phyloP scores from a whole-genome alignment of 2,329 filamentous ascomycete species.

The Westerdykella aurantiaca region DNA sequence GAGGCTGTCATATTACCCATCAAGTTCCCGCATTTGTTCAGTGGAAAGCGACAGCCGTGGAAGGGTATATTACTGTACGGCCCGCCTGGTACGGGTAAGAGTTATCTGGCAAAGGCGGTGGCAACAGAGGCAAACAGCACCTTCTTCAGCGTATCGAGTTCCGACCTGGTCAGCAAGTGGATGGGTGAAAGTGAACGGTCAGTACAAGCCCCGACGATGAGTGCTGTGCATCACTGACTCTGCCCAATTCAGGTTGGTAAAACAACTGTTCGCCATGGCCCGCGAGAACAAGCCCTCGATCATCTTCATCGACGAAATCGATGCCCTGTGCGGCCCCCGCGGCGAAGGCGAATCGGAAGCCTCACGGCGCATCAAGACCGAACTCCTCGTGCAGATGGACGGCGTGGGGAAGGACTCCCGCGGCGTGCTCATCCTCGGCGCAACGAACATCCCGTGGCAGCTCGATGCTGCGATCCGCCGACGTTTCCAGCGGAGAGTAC shows the following conservation, averaged over 20 bases:
- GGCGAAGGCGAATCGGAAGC: slow-evolving; percentile 96
- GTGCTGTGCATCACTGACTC: too few species aligned
- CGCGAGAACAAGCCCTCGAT: slow-evolving; percentile 97
- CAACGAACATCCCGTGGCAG: slow-evolving; percentile 99
- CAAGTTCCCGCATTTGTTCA: slow-evolving; percentile 95
- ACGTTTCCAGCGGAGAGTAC: slow-evolving; percentile 91
- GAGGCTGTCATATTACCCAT: slow-evolving; percentile 97
- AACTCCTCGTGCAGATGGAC: slow-evolving; percentile 98
- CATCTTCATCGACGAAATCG: slow-evolving; percentile 98
- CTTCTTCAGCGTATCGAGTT: slow-evolving; percentile 97
- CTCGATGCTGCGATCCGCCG: slow-evolving; percentile 91
- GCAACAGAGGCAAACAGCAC: slow-evolving; percentile 98
- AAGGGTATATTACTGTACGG: slow-evolving; percentile 96
- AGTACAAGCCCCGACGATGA: slow-evolving; percentile 15
- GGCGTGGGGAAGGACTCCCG: slow-evolving; percentile 94
- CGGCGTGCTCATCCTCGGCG: slow-evolving; percentile 88
- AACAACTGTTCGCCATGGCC: slow-evolving; percentile 95
- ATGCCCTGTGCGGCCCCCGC: slow-evolving; percentile 89
- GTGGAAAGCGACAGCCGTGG: slow-evolving; percentile 94
- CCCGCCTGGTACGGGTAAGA: slow-evolving; percentile 94
- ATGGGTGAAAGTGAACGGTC: slow-evolving; percentile 99
- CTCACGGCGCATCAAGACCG: slow-evolving; percentile 94
- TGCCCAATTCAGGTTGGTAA: slow-evolving; percentile 64
- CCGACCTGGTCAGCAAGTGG: slow-evolving; percentile 97
- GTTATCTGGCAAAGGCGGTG: slow-evolving; percentile 93